A percentile compares a stretch with the other conserved stretches of the same genome.
These are phyloP conservation scores for Pestalotiopsis fici DNA, from an alignment of 2,329 filamentous ascomycete genomes.

Conservation along the genomic window DNA sequence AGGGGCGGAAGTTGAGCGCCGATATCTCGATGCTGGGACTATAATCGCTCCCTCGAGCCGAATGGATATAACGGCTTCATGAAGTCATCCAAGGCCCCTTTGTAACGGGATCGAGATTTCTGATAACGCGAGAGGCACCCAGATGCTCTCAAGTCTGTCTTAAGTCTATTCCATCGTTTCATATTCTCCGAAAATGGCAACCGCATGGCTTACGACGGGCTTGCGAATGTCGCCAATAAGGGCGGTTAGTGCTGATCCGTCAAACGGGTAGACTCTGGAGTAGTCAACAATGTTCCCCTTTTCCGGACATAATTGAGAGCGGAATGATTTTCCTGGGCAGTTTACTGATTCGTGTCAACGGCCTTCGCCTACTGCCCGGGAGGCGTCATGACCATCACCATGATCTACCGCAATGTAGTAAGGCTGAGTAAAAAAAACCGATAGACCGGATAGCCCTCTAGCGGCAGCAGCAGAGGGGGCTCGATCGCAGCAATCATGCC, in stretches of 20 bases:
- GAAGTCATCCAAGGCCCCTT: background rate
- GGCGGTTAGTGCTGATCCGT: background rate
- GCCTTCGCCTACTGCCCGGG: background rate
- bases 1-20: conserved; percentile 57
- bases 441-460: background rate
- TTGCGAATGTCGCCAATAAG: background rate
- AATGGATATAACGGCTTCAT: background rate
- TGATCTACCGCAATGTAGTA: background rate
- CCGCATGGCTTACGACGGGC: background rate
- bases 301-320: background rate
- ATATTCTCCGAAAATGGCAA: background rate
- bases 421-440: background rate
- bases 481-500: background rate
- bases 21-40: conserved; percentile 56
- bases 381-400: background rate
- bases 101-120: background rate
- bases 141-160: background rate
- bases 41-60: background rate
- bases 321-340: background rate
- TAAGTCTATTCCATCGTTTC: conserved; percentile 4
- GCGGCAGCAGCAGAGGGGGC: background rate
- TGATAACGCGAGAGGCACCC: background rate
- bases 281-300: background rate
- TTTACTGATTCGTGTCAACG: background rate
- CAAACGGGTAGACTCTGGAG: background rate